These are phyloP conservation scores for Fraxinus angustifolia DNA, from an alignment of 305 asterid species.

Conservation along the genomic window DNA sequence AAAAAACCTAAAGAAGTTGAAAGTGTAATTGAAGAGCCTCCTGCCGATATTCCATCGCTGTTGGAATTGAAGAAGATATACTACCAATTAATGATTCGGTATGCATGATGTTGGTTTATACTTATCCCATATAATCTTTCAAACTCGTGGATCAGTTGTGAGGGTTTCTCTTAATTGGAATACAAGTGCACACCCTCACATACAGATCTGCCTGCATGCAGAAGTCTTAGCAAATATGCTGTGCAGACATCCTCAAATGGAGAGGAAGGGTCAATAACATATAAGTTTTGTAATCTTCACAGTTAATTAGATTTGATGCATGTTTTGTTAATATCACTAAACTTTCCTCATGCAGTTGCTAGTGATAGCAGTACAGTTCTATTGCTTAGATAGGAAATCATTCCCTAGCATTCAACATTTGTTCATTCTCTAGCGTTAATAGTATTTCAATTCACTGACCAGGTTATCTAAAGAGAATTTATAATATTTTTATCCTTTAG, in stretches of 20 bases:
- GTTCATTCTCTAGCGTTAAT: neutral
- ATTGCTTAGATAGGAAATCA: neutral
- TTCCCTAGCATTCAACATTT: neutral
- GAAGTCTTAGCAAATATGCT: neutral
- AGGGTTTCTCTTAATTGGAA: neutral
- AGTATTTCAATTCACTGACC: neutral
- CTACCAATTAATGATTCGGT: constrained; percentile 89
- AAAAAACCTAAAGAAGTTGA: constrained; percentile 89
- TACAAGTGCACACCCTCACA: neutral
- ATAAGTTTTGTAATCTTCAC: neutral
- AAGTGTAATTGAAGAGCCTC: constrained; percentile 74
- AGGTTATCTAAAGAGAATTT: neutral
- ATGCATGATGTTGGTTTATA: constrained; percentile 14
- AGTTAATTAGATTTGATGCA: neutral
- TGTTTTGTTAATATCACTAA: neutral
- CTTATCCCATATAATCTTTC: neutral
- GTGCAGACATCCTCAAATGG: neutral
- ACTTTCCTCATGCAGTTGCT: neutral
- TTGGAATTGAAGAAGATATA: constrained; percentile 78
- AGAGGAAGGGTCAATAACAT: neutral
- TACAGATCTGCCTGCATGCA: neutral
- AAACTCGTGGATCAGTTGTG: neutral
- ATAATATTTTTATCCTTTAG: neutral
- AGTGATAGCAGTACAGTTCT: neutral
- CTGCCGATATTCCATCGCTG: constrained; percentile 89